These are phyloP conservation scores for Cladosporium sp. DNA, from an alignment of 2,329 filamentous ascomycete species.

Conservation along the genomic window DNA sequence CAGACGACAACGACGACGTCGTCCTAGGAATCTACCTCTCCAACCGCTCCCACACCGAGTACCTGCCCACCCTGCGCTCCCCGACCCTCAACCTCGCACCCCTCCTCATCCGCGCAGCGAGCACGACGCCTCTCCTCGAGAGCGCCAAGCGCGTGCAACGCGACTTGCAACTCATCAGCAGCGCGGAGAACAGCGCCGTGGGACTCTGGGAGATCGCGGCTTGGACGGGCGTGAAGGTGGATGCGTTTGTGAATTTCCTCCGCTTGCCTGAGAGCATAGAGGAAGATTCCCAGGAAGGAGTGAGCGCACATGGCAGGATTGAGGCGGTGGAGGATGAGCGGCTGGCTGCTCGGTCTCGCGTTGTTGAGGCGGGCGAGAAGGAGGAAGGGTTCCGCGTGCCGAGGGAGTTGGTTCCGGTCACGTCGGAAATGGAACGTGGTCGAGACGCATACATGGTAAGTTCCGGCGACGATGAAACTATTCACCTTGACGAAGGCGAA, in stretches of 20 bases:
- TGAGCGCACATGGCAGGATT: constrained; percentile 22
- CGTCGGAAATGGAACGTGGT: neutral
- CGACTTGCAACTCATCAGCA: constrained; percentile 62
- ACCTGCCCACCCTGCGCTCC: constrained; percentile 50
- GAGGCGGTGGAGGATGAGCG: constrained; percentile 18
- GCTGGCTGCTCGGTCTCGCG: constrained; percentile 5
- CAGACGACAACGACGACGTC: constrained; percentile 36
- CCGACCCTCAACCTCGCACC: constrained; percentile 81
- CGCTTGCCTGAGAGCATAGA: constrained; percentile 45
- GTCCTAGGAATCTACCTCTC: constrained; percentile 80
- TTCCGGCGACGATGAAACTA: neutral
- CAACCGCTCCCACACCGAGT: constrained; percentile 59
- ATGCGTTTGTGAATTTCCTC: constrained; percentile 80
- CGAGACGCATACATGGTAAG: constrained; percentile 16
- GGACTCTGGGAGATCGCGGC: constrained; percentile 66
- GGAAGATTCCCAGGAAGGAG: constrained; percentile 16
- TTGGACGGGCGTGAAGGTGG: constrained; percentile 70
- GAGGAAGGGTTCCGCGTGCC: neutral
- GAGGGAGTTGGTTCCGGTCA: neutral
- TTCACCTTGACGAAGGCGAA: no score
- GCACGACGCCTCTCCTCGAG: constrained; percentile 36
- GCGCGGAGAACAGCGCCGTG: constrained; percentile 51
- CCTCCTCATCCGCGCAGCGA: constrained; percentile 50
- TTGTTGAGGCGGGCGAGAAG: neutral
- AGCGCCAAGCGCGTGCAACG: constrained; percentile 61